Base-by-base conservation (phyloP, 495 filamentous ascomycete species). In the Tetracladium setigerum region DNA sequence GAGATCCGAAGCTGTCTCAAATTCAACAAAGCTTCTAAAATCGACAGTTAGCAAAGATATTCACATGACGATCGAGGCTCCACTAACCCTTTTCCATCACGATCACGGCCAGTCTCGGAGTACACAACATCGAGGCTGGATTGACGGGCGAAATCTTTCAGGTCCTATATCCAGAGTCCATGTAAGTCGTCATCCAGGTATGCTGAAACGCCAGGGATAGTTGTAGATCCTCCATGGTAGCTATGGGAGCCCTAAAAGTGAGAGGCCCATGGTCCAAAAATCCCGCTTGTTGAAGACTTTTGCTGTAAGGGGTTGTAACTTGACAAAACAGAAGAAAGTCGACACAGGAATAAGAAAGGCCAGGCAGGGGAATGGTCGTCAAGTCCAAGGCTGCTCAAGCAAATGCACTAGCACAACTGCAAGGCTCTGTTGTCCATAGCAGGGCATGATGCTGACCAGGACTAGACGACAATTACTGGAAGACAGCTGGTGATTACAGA, bases 101-200 rank as follows among this genome's bases (percentile, higher is more conserved):
- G 86, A 56, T 95, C 92, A 60, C 92, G 88, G 62, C 83, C 84
- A 22, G 94, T 90, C 71, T 99, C 92, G 43, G 89, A 95, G 62
- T 95, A 99, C 50, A 99, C 92, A 55, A 99, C 92, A 65, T 97
- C 94, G 66, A 94, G 79, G 62, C 89, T 88, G 68, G 90, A 94
- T 63, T 90, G 86, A 61, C 92, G 91, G 48, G 92, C 94, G 65
- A 97, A 99, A 67, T 99, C 92, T 87, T 99, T 99, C 35, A 99
- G 79, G 67, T 99, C 94, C 92, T 99, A 86, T 62, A 76, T 65
- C 70, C 70, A 72, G 72, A 47, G 73, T 59, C 70, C 66, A 62
- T 64, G 76, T 82, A 69, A 82, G 79, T 78, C 65, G 68, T 58
- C 64, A 57, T 74, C 71, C 73, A 67, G 65, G 62, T 56, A 53